Evolutionary conservation across 2,329 filamentous ascomycete species (phyloP).

Genomic region (Trichothecium roseum): DNA sequence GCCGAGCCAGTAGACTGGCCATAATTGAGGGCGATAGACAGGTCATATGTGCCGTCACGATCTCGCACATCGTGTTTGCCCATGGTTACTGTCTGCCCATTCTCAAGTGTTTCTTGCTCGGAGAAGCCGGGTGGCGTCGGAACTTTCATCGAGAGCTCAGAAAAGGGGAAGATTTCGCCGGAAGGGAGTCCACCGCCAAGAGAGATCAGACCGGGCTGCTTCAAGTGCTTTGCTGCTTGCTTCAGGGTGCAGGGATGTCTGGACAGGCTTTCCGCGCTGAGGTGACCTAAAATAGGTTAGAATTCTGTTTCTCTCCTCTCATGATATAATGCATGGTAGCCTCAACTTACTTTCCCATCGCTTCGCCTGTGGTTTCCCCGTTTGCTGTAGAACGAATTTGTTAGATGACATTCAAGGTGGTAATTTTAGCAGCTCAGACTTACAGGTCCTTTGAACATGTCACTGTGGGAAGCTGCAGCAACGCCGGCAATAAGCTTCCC

Average conservation of each 20-base stretch:
- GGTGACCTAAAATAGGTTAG: slow-evolving; percentile 28
- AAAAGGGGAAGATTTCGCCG: slow-evolving; percentile 85
- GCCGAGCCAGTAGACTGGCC: slow-evolving; percentile 77
- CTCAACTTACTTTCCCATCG: slow-evolving; percentile 68
- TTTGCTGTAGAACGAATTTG: neutral
- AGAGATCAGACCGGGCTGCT: slow-evolving; percentile 76
- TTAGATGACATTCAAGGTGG: neutral
- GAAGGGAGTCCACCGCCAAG: slow-evolving; percentile 86
- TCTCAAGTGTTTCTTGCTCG: slow-evolving; percentile 52
- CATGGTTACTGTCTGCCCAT: slow-evolving; percentile 51
- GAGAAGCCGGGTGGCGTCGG: slow-evolving; percentile 60
- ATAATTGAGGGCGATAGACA: slow-evolving; percentile 88
- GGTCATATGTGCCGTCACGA: slow-evolving; percentile 44
- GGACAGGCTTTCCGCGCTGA: slow-evolving; percentile 52
- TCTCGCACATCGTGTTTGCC: slow-evolving; percentile 77
- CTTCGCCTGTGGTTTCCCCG: slow-evolving; percentile 63
- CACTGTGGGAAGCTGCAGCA: slow-evolving; percentile 67
- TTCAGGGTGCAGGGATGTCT: slow-evolving; percentile 67
- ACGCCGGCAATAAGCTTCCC: slow-evolving; percentile 64
- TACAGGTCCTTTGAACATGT: slow-evolving; percentile 73
- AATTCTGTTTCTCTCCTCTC: slow-evolving; percentile 1
- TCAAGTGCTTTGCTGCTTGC: slow-evolving; percentile 66
- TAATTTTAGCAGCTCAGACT: slow-evolving; percentile 11
- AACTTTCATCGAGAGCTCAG: slow-evolving; percentile 64
- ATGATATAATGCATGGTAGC: neutral